Conservation (phyloP, 768 basidiomycete genomes). For the Dictyophora rubrovolvata region DNA sequence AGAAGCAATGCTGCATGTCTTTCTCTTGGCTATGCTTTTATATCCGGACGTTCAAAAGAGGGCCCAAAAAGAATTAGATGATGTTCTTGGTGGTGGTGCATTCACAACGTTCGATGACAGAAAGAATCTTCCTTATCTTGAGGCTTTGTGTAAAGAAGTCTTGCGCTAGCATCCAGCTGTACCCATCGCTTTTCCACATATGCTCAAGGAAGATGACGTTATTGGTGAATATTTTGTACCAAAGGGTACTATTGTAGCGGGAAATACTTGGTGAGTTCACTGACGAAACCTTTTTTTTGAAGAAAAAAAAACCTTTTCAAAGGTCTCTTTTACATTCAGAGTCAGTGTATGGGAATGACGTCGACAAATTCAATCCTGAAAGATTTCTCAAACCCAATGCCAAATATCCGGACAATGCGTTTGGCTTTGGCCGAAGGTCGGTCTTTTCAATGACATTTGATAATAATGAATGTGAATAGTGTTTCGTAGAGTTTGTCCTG, state of each 20-base stretch:
- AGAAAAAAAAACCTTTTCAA: neutral
- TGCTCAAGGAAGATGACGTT: neutral
- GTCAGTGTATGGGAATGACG: neutral
- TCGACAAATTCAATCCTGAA: neutral
- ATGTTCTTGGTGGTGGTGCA: neutral
- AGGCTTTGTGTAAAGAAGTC: conserved; percentile 9
- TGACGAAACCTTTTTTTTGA: no score
- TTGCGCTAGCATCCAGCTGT: conserved; percentile 10
- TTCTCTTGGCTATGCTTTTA: neutral
- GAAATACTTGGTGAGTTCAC: conserved; percentile 12
- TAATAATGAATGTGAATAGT: neutral
- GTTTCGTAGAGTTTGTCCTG: neutral
- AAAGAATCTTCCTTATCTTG: conserved; percentile 3
- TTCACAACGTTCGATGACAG: neutral
- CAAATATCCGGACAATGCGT: neutral
- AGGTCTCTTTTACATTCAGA: neutral
- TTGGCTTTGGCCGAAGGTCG: neutral
- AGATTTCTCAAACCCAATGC: neutral
- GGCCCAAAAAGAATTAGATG: neutral
- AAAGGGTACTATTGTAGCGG: conserved; percentile 20
- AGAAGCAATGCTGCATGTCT: neutral
- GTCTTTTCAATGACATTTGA: neutral
- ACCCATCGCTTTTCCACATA: conserved; percentile 2
- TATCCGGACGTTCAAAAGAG: neutral
- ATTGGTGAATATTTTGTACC: conserved; percentile 17